Base-by-base conservation (phyloP, 768 basidiomycete species). In the Hirschioporus abietinus region DNA sequence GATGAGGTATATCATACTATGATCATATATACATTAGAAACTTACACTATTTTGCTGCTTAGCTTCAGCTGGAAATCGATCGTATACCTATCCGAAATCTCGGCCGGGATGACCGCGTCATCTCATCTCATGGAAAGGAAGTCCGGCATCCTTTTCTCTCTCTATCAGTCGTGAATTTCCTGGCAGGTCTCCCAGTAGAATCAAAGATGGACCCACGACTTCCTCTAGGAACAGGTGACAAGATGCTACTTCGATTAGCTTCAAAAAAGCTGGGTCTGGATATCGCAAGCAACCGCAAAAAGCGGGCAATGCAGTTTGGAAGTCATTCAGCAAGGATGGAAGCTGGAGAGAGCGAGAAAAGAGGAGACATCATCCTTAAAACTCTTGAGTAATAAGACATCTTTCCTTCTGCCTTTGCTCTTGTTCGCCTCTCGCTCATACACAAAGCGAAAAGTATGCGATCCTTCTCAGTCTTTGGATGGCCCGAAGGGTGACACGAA, bases 301-400 rank as follows among this genome's bases (percentile, higher is more conserved):
- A 99, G 78, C 76, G 92, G 67, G 97, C 97, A 17, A 97, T 98
- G 92, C 97, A 99, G 72, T 99, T 99, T 78, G 96, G 96, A 20
- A 92, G 86, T 72, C 87, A 88, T 76, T 91, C 92, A 34, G 93
- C 93, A 20, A 80, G 92, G 67, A 93, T 95, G 92, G 87, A 89
- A 67, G 75, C 73, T 20, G 88, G 86, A 1, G 84, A 86, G 61
- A 77, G 76, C 20, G 78, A 81, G 64, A 76, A 70, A 66, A 82
- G 83, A 42, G 91, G 90, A 1, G 85, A 88, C 23, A 61, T 23
- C 52, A 7, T 24, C 18, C 52, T 58, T 25, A 52, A 52, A 20
- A 15, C 12, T 1, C 12, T 20, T 15, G 42, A 52, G 12, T 52
- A 15, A 20, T 15, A 52, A 5, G 42, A 5, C 12, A 15, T 5